Conservation (phyloP, 148 eudicot species). For the Camellia sinensis region DNA sequence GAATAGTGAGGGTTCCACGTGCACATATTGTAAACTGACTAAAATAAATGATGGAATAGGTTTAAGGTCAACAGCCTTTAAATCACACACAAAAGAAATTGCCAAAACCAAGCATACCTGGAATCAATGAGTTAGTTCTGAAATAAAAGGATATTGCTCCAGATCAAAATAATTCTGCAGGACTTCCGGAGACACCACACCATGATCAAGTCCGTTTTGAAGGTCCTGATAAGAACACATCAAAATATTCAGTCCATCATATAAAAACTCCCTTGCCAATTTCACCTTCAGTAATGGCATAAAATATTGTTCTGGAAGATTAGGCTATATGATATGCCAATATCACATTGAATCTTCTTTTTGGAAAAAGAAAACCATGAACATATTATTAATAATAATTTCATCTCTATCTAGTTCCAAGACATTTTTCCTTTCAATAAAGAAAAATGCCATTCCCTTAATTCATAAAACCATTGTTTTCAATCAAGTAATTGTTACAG, state of each 20-base stretch:
- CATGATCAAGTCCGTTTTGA: constrained; percentile 94
- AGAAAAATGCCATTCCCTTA: too few relatives aligned
- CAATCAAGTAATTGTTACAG: too few relatives aligned
- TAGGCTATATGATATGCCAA: constrained; percentile 1
- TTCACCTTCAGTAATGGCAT: background rate
- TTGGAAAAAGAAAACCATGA: too few relatives aligned
- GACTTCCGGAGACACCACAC: constrained; percentile 92
- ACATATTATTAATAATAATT: too few relatives aligned
- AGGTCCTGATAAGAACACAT: constrained; percentile 58
- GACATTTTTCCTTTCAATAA: too few relatives aligned
- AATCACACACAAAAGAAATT: too few relatives aligned
- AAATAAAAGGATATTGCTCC: constrained; percentile 82
- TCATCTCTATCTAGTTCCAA: too few relatives aligned
- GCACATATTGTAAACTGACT: background rate
- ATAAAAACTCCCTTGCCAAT: background rate
- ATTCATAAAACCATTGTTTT: too few relatives aligned
- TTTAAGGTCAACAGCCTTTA: constrained; percentile 3
- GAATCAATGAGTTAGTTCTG: constrained; percentile 80
- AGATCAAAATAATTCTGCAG: constrained; percentile 93
- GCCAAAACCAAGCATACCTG: constrained; percentile 44
- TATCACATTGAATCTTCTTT: background rate
- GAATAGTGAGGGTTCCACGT: too few relatives aligned
- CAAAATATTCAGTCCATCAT: background rate
- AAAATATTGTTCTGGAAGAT: background rate
- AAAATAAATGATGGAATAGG: background rate